Conservation (phyloP, 2,329 filamentous ascomycete genomes). For the Pseudocercospora vitis region DNA sequence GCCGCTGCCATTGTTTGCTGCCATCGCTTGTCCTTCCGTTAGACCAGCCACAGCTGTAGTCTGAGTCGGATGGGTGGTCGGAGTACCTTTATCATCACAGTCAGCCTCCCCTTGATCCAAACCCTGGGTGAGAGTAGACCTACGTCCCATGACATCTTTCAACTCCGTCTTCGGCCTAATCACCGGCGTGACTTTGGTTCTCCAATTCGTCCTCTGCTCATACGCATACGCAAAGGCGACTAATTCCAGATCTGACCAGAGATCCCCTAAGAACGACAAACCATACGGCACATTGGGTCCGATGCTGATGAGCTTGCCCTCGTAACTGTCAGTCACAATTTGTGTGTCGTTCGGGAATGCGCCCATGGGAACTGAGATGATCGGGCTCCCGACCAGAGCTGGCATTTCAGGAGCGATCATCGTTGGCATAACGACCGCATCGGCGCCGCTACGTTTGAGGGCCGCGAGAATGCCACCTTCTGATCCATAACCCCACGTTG, state of each 20-base stretch:
- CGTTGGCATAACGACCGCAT: conserved; percentile 7
- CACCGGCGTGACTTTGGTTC: conserved; percentile 1
- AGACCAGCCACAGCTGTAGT: background rate
- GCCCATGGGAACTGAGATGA: conserved; percentile 10
- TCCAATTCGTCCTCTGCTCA: conserved; percentile 10
- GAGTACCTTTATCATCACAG: too few relatives aligned
- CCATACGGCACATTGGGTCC: conserved; percentile 13
- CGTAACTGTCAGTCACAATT: background rate
- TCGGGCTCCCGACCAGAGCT: conserved; percentile 9
- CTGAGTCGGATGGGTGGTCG: too few relatives aligned
- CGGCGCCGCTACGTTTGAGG: conserved; percentile 10
- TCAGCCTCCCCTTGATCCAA: too few relatives aligned
- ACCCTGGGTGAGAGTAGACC: too few relatives aligned
- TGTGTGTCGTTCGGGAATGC: conserved; percentile 5
- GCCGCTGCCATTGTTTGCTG: too few relatives aligned
- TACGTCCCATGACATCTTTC: background rate
- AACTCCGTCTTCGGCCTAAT: conserved; percentile 2
- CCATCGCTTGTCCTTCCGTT: background rate
- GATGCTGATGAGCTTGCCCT: background rate
- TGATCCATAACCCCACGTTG: conserved; percentile 1
- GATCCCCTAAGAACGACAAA: conserved; percentile 5
- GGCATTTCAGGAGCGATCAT: background rate
- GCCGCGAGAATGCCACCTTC: conserved; percentile 9
- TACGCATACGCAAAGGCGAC: conserved; percentile 12
- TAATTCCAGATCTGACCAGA: conserved; percentile 11